Base-by-base conservation (phyloP, 83 land plant species). In the Diphasiastrum complanatum region DNA sequence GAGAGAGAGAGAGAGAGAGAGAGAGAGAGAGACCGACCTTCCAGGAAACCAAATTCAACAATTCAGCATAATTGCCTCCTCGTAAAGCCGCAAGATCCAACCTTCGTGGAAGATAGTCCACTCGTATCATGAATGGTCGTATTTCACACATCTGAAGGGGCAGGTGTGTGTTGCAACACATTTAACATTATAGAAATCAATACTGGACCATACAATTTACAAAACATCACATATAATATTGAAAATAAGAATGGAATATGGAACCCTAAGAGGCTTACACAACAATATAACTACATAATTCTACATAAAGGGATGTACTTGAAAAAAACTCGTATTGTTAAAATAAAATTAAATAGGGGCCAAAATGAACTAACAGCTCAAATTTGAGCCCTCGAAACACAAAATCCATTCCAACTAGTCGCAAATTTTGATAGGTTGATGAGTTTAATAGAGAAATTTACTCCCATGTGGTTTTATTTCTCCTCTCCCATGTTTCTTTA, bases 21-120 rank as follows among this genome's bases (percentile, higher is more conserved):
- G 24, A 32, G 14, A 18, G 4, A 19, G 12, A 66, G 16, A 41
- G 45, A 2, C 28, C 26, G 78, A 89, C 99, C 96, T 89, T 95
- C 97, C 92, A 89, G 1, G 88, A 79, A 38, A 89, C 82, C 57
- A 95, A 35, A 54, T 95, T 95, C 18, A 90, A 71, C 57, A 95
- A 83, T 60, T 95, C 89, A 6, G 74, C 84, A 79, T 83, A 95
- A 37, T 84, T 84, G 50, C 97, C 99, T 29, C 65, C 69, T 36
- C 81, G 40, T 33, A 95, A 63, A 33, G 99, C 83, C 25, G 74
- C 78, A 4, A 87, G 49, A 75, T 95, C 85, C 67, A 89, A 69
- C 45, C 69, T 79, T 28, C 75, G 75, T 35, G 99, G 97, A 48
- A 77, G 70, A 59, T 95, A 95, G 51, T 89, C 93, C 5, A 95